phyloP scores from a whole-genome alignment of 2,329 filamentous ascomycete species.

The Aureobasidium sp. region DNA sequence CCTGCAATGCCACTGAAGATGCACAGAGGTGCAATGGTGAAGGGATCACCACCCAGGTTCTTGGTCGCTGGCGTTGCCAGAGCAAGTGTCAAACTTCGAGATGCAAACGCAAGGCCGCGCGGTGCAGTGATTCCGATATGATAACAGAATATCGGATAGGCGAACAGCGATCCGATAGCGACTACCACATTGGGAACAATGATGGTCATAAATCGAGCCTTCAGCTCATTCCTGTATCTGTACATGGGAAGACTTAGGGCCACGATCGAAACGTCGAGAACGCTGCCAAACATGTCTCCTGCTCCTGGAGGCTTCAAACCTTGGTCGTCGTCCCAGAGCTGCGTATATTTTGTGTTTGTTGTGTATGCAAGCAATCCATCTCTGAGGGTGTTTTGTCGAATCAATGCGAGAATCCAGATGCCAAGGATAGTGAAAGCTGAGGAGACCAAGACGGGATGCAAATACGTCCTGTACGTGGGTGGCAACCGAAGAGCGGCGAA shows the following conservation, averaged over 20 bases:
- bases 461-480: slow-evolving; percentile 42
- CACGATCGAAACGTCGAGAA: slow-evolving; percentile 54
- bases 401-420: slow-evolving; percentile 48
- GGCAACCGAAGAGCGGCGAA: slow-evolving; percentile 46
- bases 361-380: slow-evolving; percentile 43
- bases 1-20: slow-evolving; percentile 56
- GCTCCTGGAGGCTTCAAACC: slow-evolving; percentile 42
- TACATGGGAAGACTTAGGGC: slow-evolving; percentile 56
- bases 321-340: slow-evolving; percentile 40
- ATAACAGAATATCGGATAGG: slow-evolving; percentile 50
- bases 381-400: slow-evolving; percentile 36
- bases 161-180: slow-evolving; percentile 49
- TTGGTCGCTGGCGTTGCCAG: slow-evolving; percentile 51
- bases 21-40: slow-evolving; percentile 50
- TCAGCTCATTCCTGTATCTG: slow-evolving; percentile 51
- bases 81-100: slow-evolving; percentile 52
- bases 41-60: slow-evolving; percentile 52
- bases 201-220: slow-evolving; percentile 43
- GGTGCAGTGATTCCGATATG: slow-evolving; percentile 48
- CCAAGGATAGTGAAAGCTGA: slow-evolving; percentile 47
- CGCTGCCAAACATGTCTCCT: slow-evolving; percentile 49
- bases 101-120: slow-evolving; percentile 50
- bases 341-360: slow-evolving; percentile 47
- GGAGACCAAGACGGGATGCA: slow-evolving; percentile 54
- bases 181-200: slow-evolving; percentile 47